These are phyloP conservation scores for Cryphonectria radicalis DNA, from an alignment of 2,329 filamentous ascomycete genomes.

Conservation along the genomic window DNA sequence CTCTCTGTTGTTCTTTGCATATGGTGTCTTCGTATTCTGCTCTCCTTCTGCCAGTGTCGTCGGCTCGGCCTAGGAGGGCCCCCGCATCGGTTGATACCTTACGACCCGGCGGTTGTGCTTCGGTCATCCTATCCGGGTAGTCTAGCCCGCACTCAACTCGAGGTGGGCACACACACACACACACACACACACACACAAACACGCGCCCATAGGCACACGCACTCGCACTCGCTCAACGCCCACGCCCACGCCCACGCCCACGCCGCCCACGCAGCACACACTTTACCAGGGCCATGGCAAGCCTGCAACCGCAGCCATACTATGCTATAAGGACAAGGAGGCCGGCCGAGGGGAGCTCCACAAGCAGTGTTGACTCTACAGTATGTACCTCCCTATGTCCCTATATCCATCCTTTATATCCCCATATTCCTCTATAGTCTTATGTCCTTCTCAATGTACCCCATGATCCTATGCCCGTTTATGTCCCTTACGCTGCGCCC, in stretches of 20 bases:
- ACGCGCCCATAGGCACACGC: neutral
- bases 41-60: conserved; percentile 13
- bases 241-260: neutral
- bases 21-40: conserved; percentile 12
- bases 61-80: conserved; percentile 16
- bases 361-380: conserved; percentile 53
- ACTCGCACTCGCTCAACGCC: neutral
- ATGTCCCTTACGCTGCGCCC: neutral
- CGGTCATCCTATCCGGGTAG: conserved; percentile 25
- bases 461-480: neutral
- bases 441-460: neutral
- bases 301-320: conserved; percentile 49
- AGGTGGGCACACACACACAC: neutral
- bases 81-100: conserved; percentile 26
- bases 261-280: neutral
- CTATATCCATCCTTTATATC: neutral
- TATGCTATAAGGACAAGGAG: conserved; percentile 57
- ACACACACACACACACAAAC: neutral
- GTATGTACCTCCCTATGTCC: conserved; percentile 44
- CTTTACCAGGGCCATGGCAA: conserved; percentile 41
- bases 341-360: conserved; percentile 50
- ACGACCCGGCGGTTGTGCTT: conserved; percentile 20
- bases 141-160: conserved; percentile 13
- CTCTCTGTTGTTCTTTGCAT: conserved; percentile 4
- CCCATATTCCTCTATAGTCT: neutral